Base-by-base conservation (phyloP, 306 rosid species). In the Mimosa pudica region DNA sequence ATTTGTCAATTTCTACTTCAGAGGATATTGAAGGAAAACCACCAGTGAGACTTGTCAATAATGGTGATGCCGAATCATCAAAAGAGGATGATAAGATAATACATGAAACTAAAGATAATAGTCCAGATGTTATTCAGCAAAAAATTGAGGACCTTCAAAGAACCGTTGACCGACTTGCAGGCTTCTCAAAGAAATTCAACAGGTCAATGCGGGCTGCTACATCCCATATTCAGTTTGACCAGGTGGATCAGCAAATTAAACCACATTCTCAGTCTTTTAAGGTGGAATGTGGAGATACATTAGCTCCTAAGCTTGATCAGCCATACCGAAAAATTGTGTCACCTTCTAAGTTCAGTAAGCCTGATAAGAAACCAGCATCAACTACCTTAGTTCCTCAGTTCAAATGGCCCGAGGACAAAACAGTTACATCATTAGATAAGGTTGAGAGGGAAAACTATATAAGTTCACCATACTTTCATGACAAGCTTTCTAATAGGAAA, bases 121-220 rank as follows among this genome's bases (percentile, higher is more conserved):
- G 70, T 57, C 86, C 66, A 45, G 83, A 74, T 46, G 86, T 67
- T 17, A 76, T 83, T 82, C 80, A 77, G 82, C 77, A 18, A 77
- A 86, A 81, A 77, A 73, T 79, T 74, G 82, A 83, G 54, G 88
- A 85, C 52, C 61, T 77, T 85, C 86, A 83, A 79, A 86, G 71
- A 82, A 87, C 88, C 82, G 81, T 82, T 5, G 65, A 83, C 73
- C 80, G 69, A 81, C 85, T 81, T 72, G 80, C 74, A 70, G 86
- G 64, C 44, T 84, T 85, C 66, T 7, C 84, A 7, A 87, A 84
- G 83, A 77, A 79, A 80, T 83, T 90, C 74, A 89, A 82, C 52
- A 64, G 71, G 78, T 76, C 90, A 64, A 60, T 71, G 77, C 71
- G 86, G 75, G 66, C 71, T 77, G 65, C 77, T 44, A 32, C 73